These are phyloP conservation scores for Calonectria crousiana DNA, from an alignment of 2,329 filamentous ascomycete genomes.

Conservation along the genomic window DNA sequence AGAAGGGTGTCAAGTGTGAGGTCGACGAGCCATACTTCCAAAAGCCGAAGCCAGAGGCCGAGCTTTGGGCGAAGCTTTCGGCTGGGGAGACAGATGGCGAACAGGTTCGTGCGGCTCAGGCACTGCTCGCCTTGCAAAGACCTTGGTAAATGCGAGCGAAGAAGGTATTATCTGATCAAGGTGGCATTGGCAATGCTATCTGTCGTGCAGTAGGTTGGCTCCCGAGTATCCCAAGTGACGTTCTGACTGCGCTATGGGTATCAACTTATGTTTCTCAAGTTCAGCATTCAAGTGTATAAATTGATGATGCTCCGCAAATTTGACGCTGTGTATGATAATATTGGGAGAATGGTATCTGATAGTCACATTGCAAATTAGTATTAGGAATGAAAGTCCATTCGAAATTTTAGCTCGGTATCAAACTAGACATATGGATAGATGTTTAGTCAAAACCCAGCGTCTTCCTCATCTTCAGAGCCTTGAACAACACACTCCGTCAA, in stretches of 20 bases:
- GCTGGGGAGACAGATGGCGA: constrained; percentile 16
- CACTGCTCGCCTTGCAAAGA: not conserved
- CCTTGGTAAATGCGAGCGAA: not conserved
- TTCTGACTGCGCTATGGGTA: too few species aligned
- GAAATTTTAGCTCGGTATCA: not conserved
- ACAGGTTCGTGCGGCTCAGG: constrained; percentile 26
- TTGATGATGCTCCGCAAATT: too few species aligned
- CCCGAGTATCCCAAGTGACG: too few species aligned
- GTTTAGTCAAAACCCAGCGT: too few species aligned
- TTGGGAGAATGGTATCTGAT: not conserved
- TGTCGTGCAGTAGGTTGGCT: too few species aligned
- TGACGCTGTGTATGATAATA: not conserved
- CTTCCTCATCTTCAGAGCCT: too few species aligned
- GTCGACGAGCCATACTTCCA: constrained; percentile 55
- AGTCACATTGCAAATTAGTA: not conserved
- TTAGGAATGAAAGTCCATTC: not conserved
- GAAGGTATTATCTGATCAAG: not conserved
- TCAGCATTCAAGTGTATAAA: too few species aligned
- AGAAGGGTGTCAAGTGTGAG: constrained; percentile 51
- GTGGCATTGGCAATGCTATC: too few species aligned
- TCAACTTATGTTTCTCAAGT: too few species aligned
- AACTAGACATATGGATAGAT: too few species aligned
- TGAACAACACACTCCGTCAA: too few species aligned
- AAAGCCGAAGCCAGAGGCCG: constrained; percentile 36
- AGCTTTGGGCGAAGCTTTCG: constrained; percentile 7